Base-by-base conservation (phyloP, 2,329 filamentous ascomycete species). In the Xylaria hypoxylon region DNA sequence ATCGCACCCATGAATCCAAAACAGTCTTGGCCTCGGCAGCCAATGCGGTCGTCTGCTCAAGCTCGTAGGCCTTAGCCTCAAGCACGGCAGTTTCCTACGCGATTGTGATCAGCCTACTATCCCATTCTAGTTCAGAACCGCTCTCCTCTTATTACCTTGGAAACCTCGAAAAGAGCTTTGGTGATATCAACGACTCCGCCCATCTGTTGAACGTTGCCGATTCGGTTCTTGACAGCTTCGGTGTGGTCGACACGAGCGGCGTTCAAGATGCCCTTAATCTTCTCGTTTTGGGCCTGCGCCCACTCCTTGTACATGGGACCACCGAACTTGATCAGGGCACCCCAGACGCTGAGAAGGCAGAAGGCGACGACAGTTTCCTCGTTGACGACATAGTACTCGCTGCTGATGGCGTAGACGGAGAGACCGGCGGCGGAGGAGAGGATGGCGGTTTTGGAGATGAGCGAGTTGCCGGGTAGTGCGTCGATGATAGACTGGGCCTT, bases 301-400 rank as follows among this genome's bases (percentile, higher is more conserved):
- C 96, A 99, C 82, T 95, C 89, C 80, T 86, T 89, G 89, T 98
- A 98, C 81, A 90, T 86, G 68, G 96, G 96, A 62, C 95, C 96
- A 78, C 92, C 94, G 81, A 93, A 97, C 84, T 96, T 96, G 85
- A 93, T 95, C 77, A 97, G 87, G 70, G 90, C 93, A 78, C 87
- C 91, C 91, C 97, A 99, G 79, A 98, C 92, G 80, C 91, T 93
- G 79, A 98, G 86, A 77, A 99, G 87, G 82, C 92, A 96, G 84
- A 99, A 89, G 73, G 93, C 92, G 79, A 97, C 92, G 79, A 99
- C 92, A 71, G 94, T 92, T 87, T 99, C 96, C 88, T 99, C 96
- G 86, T 99, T 99, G 84, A 99, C 88, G 80, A 99, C 94, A 84
- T 97, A 98, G 87, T 98, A 94, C 89, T 99, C 96, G 85, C 97